phyloP scores from a whole-genome alignment of 768 basidiomycete genomes.

The Pleurotus tuber-regium region DNA sequence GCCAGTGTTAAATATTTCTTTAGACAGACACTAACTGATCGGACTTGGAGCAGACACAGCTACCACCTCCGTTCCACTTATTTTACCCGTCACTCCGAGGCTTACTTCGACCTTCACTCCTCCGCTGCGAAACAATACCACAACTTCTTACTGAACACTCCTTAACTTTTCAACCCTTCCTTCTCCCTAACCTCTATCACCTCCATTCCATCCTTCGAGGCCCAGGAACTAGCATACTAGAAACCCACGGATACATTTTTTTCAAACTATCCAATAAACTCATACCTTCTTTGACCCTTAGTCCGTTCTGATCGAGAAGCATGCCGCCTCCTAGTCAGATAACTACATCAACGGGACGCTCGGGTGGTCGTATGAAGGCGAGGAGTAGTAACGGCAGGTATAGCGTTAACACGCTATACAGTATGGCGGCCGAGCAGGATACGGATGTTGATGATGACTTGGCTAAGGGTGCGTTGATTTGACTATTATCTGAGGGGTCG shows the following conservation, averaged over 20 bases:
- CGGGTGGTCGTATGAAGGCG: constrained; percentile 4
- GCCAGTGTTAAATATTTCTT: not conserved
- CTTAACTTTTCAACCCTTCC: too few species aligned
- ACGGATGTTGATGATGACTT: constrained; percentile 96
- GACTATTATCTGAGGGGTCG: not conserved
- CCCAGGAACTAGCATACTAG: too few species aligned
- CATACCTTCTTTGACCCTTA: not conserved
- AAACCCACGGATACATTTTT: not conserved
- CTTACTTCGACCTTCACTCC: not conserved
- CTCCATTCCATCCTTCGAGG: too few species aligned
- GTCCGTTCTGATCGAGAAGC: not conserved
- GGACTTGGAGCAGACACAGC: constrained; percentile 1
- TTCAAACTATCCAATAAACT: not conserved
- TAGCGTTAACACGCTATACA: constrained; percentile 92
- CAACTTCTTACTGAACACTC: too few species aligned
- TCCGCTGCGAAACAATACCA: not conserved
- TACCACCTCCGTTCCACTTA: not conserved
- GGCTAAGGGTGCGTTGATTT: constrained; percentile 67
- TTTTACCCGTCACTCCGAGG: not conserved
- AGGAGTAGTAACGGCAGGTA: constrained; percentile 25
- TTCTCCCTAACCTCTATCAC: too few species aligned
- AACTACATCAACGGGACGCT: constrained; percentile 1
- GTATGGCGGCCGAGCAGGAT: constrained; percentile 97
- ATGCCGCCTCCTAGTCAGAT: not conserved
- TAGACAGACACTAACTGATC: constrained; percentile 8